Percentiles rank a stretch among this genome's conserved stretches.
phyloP scores from a whole-genome alignment of 306 rosid species.

The Cajanus cajan region DNA sequence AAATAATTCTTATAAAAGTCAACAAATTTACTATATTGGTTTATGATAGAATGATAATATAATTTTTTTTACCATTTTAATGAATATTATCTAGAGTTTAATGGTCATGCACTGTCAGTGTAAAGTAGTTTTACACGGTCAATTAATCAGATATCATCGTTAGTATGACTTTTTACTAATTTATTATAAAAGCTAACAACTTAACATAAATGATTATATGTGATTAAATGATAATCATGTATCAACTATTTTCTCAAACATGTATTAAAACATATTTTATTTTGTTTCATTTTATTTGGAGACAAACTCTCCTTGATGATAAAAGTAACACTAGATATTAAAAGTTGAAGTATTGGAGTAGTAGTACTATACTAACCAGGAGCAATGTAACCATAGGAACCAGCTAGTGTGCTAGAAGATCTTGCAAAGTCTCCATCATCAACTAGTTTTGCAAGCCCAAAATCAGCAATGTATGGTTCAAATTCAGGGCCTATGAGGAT shows the following conservation, averaged over 20 bases:
- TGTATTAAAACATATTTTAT: not conserved
- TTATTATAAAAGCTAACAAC: too few relatives aligned
- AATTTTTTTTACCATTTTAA: too few relatives aligned
- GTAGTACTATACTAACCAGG: conserved; percentile 58
- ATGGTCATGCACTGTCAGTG: too few relatives aligned
- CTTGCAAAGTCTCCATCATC: conserved; percentile 68
- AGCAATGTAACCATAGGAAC: conserved; percentile 95
- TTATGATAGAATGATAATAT: too few relatives aligned
- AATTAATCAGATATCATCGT: too few relatives aligned
- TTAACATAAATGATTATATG: too few relatives aligned
- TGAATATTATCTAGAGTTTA: too few relatives aligned
- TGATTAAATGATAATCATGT: too few relatives aligned
- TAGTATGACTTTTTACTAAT: too few relatives aligned
- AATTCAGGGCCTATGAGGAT: conserved; percentile 82
- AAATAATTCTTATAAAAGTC: not conserved
- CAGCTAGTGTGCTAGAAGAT: conserved; percentile 80
- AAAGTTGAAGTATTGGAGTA: conserved; percentile 16
- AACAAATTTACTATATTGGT: not conserved
- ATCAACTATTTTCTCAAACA: too few relatives aligned
- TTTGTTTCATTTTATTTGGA: not conserved
- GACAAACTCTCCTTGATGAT: not conserved
- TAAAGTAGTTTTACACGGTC: too few relatives aligned
- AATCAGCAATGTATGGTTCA: conserved; percentile 88
- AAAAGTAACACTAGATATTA: not conserved
- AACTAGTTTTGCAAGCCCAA: conserved; percentile 90